Conservation (phyloP, 768 basidiomycete genomes). For the Tephrocybe sp. region DNA sequence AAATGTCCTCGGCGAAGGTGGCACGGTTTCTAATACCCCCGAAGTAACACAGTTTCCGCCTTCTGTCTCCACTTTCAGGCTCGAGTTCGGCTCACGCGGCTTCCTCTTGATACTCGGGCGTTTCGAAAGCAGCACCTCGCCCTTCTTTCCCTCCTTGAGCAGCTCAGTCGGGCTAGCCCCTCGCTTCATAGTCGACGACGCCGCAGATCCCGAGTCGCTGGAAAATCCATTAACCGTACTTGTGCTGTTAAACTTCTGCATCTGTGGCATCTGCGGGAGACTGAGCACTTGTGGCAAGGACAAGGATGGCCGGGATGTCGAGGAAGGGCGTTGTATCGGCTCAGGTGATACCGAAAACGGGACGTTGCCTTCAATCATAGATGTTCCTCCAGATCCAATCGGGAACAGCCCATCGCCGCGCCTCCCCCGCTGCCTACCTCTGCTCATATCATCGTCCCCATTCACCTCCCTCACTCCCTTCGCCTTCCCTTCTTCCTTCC, state of each 20-base stretch:
- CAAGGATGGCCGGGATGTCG: not conserved
- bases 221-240: constrained; percentile 1
- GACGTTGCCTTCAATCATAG: not conserved
- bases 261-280: not conserved
- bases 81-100: constrained; percentile 3
- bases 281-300: not conserved
- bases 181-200: constrained; percentile 56
- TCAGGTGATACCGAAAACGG: constrained; percentile 4
- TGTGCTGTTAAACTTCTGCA: constrained; percentile 6
- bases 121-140: constrained; percentile 57
- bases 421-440: constrained; percentile 4
- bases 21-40: constrained; percentile 4
- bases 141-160: constrained; percentile 57
- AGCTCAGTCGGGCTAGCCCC: constrained; percentile 73
- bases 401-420: not conserved
- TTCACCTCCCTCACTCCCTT: constrained; percentile 15
- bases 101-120: constrained; percentile 66
- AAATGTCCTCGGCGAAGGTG: constrained; percentile 10
- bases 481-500: constrained; percentile 17
- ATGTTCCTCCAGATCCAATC: not conserved
- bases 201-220: constrained; percentile 21
- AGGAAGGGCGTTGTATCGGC: constrained; percentile 4
- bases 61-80: not conserved
- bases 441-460: constrained; percentile 12
- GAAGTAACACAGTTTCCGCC: not conserved